phyloP scores from a whole-genome alignment of 495 filamentous ascomycete species.

The Penicillium coprophilum region DNA sequence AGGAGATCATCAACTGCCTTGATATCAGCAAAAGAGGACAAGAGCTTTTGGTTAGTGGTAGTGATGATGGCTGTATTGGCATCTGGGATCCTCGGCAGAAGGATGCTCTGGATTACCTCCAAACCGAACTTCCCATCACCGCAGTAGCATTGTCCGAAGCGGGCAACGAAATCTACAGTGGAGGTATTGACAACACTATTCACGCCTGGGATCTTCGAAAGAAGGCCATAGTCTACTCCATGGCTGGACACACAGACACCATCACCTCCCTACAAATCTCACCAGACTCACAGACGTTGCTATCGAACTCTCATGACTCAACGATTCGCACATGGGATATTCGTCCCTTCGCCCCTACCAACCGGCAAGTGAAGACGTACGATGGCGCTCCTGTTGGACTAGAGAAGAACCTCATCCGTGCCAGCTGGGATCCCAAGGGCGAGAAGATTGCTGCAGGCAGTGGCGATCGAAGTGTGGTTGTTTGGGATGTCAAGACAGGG shows the following conservation, averaged over 20 bases:
- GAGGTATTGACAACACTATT: slow-evolving; percentile 95
- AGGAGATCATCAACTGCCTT: slow-evolving; percentile 88
- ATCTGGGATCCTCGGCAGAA: slow-evolving; percentile 98
- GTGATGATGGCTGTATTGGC: slow-evolving; percentile 90
- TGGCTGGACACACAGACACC: slow-evolving; percentile 89
- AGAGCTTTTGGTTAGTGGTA: slow-evolving; percentile 82
- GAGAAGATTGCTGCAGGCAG: slow-evolving; percentile 85
- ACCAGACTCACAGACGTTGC: slow-evolving; percentile 83
- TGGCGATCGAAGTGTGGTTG: slow-evolving; percentile 83
- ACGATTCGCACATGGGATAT: slow-evolving; percentile 97
- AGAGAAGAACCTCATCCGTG: slow-evolving; percentile 89
- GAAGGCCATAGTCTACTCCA: slow-evolving; percentile 78
- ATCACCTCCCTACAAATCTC: slow-evolving; percentile 87
- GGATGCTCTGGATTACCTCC: slow-evolving; percentile 78
- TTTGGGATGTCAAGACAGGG: slow-evolving; percentile 81
- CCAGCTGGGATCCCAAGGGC: slow-evolving; percentile 87
- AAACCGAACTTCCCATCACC: slow-evolving; percentile 91
- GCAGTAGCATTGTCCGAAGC: slow-evolving; percentile 87
- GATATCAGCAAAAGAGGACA: slow-evolving; percentile 86
- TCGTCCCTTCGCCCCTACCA: slow-evolving; percentile 84
- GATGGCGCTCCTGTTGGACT: slow-evolving; percentile 84
- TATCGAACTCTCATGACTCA: slow-evolving; percentile 92
- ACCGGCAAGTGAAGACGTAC: slow-evolving; percentile 79
- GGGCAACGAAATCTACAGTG: slow-evolving; percentile 92
- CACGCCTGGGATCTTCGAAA: slow-evolving; percentile 96